Percentiles rank a stretch among this genome's conserved stretches.
Evolutionary conservation across 139 green algal species (phyloP).

Genomic region (Chlamydomonas schloesseri): DNA sequence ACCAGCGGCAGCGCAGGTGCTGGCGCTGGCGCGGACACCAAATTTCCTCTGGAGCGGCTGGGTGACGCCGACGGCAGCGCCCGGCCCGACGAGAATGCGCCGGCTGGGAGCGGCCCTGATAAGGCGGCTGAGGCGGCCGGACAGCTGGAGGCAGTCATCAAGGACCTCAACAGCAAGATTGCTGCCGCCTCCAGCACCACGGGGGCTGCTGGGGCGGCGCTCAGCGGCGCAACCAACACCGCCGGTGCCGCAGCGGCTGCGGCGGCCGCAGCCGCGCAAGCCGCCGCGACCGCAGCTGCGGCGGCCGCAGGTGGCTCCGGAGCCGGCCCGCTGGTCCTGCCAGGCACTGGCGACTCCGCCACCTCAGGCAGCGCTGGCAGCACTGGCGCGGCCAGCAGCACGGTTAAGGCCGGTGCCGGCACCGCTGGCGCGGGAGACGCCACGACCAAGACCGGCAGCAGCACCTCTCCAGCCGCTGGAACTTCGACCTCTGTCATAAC

Average conservation of each 20-base stretch:
- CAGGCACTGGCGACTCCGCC: constrained; percentile 57
- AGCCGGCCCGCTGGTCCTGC: not conserved
- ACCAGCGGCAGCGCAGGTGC: no score
- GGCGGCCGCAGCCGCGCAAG: constrained; percentile 53
- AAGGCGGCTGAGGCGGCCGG: not conserved
- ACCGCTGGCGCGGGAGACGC: not conserved
- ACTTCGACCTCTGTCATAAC: no score
- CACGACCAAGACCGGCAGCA: not conserved
- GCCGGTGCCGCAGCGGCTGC: not conserved
- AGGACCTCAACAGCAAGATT: constrained; percentile 41
- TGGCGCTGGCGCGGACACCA: no score
- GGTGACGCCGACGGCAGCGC: not conserved
- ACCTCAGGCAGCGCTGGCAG: no score
- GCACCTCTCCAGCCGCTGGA: not conserved
- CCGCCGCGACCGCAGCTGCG: constrained; percentile 11
- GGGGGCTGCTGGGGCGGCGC: not conserved
- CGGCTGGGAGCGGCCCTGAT: not conserved
- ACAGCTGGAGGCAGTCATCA: constrained; percentile 47
- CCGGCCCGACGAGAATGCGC: not conserved
- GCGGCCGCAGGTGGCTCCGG: not conserved
- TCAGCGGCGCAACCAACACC: not conserved
- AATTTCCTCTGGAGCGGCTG: no score
- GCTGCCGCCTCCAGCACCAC: not conserved
- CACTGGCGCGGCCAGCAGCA: not conserved
- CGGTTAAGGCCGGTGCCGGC: not conserved